Percentiles rank a stretch among this genome's conserved stretches.
phyloP scores from a whole-genome alignment of 768 basidiomycete species.

The Trametes cubensis region DNA sequence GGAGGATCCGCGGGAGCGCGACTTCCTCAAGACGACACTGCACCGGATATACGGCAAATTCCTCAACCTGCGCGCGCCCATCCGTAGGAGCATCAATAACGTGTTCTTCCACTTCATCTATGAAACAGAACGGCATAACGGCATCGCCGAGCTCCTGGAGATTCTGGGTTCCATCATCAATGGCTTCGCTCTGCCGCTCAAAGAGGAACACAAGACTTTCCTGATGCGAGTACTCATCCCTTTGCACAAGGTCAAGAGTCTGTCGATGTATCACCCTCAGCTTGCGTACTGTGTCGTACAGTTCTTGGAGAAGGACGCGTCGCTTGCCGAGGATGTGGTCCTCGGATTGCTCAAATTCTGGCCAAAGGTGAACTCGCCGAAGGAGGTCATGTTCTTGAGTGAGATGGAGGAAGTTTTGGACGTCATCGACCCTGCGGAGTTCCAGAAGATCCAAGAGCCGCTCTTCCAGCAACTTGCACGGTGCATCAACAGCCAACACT shows the following conservation, averaged over 20 bases:
- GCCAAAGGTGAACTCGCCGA: slow-evolving; percentile 99
- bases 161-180: slow-evolving; percentile 99
- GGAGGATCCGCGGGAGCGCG: slow-evolving; percentile 97
- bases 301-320: slow-evolving; percentile 94
- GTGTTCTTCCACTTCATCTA: slow-evolving; percentile 99
- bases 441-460: slow-evolving; percentile 91
- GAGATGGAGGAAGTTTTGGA: slow-evolving; percentile 99
- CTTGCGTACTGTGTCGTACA: slow-evolving; percentile 99
- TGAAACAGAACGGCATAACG: slow-evolving; percentile 98
- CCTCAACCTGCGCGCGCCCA: slow-evolving; percentile 97
- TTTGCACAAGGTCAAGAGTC: slow-evolving; percentile 95
- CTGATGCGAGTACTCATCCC: slow-evolving; percentile 92
- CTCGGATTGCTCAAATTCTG: slow-evolving; percentile 95
- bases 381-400: slow-evolving; percentile 99
- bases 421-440: slow-evolving; percentile 95
- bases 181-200: slow-evolving; percentile 95
- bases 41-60: slow-evolving; percentile 99
- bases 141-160: slow-evolving; percentile 96
- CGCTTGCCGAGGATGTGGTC: slow-evolving; percentile 93
- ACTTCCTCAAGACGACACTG: slow-evolving; percentile 98
- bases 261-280: slow-evolving; percentile 99
- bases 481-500: slow-evolving; percentile 99
- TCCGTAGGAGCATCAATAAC: slow-evolving; percentile 98
- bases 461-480: slow-evolving; percentile 93
- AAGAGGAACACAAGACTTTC: slow-evolving; percentile 99